Evolutionary conservation across 2,329 filamentous ascomycete genomes (phyloP).

Genomic region (Diaporthe sp.): DNA sequence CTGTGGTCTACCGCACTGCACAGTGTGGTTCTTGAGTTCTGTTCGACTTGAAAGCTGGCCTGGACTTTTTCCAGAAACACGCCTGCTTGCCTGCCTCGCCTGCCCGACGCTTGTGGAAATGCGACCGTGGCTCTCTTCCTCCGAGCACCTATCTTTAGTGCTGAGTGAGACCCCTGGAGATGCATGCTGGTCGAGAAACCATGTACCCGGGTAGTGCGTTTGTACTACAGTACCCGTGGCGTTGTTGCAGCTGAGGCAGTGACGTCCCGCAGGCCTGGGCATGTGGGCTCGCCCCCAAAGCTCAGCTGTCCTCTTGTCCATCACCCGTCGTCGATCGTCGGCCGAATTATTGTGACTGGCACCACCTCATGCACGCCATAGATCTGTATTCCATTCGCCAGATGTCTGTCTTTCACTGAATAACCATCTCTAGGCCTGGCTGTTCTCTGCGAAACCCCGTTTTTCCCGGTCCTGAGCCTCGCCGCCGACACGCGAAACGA

Average conservation of each 20-base stretch:
- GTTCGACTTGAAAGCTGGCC: slow-evolving; percentile 35
- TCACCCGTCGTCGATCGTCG: slow-evolving; percentile 24
- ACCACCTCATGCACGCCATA: slow-evolving; percentile 2
- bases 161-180: slow-evolving; percentile 23
- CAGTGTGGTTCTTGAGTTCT: slow-evolving; percentile 1
- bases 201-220: slow-evolving; percentile 26
- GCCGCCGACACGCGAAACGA: slow-evolving; percentile 13
- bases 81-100: slow-evolving; percentile 7
- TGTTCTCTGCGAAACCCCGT: neutral
- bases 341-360: slow-evolving; percentile 11
- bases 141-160: slow-evolving; percentile 30
- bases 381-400: neutral
- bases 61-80: slow-evolving; percentile 36
- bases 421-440: neutral
- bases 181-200: slow-evolving; percentile 21
- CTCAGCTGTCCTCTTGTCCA: slow-evolving; percentile 35
- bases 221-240: slow-evolving; percentile 10
- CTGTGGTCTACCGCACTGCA: slow-evolving; percentile 9
- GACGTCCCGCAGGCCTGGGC: neutral
- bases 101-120: slow-evolving; percentile 2
- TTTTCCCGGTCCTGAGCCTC: slow-evolving; percentile 5
- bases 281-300: neutral
- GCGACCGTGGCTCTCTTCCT: slow-evolving; percentile 21
- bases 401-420: slow-evolving; percentile 16
- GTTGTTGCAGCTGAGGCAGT: slow-evolving; percentile 22